Percentiles rank a stretch among this genome's conserved stretches.
phyloP scores from a whole-genome alignment of 2,329 filamentous ascomycete species.

The Pseudocercospora fijiensis region DNA sequence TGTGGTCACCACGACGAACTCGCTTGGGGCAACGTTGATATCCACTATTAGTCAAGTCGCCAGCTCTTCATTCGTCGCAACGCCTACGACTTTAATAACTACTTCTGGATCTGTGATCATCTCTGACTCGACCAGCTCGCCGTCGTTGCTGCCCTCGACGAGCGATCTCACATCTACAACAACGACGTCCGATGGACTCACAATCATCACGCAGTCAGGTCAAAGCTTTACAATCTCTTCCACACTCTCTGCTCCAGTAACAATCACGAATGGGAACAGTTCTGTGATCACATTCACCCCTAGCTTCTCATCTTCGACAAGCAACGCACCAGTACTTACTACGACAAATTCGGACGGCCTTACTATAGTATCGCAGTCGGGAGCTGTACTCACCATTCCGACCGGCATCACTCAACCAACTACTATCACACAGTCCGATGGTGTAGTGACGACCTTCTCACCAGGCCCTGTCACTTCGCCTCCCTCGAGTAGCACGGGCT shows the following conservation, averaged over 20 bases:
- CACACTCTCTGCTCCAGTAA: neutral
- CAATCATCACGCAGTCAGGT: neutral
- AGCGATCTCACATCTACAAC: neutral
- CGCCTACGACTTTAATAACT: neutral
- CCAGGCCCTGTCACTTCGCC: neutral
- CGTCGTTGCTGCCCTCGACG: neutral
- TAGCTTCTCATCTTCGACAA: neutral
- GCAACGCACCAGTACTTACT: neutral
- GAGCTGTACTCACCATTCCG: neutral
- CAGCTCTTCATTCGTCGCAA: neutral
- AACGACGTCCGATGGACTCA: neutral
- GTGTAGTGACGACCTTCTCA: neutral
- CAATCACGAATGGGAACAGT: neutral
- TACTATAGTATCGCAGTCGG: neutral
- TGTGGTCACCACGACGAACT: constrained; percentile 1
- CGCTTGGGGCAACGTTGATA: neutral
- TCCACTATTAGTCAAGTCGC: neutral
- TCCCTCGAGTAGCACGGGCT: neutral
- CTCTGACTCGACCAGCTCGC: neutral
- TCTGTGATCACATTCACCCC: neutral
- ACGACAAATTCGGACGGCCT: neutral
- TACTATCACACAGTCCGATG: neutral
- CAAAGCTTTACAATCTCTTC: neutral
- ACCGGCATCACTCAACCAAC: neutral
- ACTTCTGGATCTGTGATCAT: neutral